Evolutionary conservation across 192 early-diverging fungal genomes (phyloP), one percentile per base, ranked within the genome.

Genomic region (Rhizophagus clarus): DNA sequence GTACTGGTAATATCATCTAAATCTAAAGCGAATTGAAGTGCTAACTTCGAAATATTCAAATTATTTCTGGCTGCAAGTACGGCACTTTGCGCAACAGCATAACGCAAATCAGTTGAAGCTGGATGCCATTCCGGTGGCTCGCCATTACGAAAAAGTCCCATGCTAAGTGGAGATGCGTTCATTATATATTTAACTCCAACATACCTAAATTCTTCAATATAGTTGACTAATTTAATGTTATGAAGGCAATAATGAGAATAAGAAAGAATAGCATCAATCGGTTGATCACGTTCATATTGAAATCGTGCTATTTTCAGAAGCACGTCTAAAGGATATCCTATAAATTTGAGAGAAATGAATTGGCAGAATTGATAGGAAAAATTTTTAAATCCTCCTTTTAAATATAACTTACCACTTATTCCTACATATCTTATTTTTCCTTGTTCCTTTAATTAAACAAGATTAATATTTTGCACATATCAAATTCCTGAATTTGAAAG

Each of bases 231-330:
- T 11, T 64, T 70, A 22, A 89, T 91, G 78, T 90, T 92, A 64
- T 93, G 91, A 60, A 94, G 81, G 37, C 88, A 91, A 49, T 91
- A 91, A 79, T 93, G 91, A 81, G 91, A 92, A 61, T 94, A 94
- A 8, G 91, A 90, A 8, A 93, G 78, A 60, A 92, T 83, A 28
- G 89, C 85, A 78, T 93, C 92, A 15, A 93, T 79, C 5, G 90
- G 91, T 40, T 84, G 82, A 2, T 86, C 85, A 8, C 85, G 82
- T 29, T 82, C 80, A n/a, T 89, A 81, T 69, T 93, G 89, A 20
- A 88, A 72, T 62, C 87, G 80, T 9, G 91, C 87, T 60, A 94
- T 86, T 9, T 84, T 84, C 32, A 92, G 72, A 14, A 94, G 81
- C 6, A 90, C 87, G 8, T 88, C 84, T 5, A 94, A 79, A 3